Conservation (phyloP, 148 eudicot genomes). For the Vaccinium darrowii region DNA sequence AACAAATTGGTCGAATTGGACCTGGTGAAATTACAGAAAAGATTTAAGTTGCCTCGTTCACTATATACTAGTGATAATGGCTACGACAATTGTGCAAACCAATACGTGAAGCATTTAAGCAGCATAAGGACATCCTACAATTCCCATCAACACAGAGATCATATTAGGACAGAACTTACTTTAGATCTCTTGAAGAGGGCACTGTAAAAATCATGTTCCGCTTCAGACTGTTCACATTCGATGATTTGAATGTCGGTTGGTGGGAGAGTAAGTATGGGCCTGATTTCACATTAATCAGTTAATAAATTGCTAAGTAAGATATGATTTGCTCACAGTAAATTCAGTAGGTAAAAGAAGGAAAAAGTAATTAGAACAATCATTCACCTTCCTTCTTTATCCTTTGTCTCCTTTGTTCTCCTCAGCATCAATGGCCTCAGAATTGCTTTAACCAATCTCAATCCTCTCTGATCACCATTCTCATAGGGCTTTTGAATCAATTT, state of each 20-base stretch:
- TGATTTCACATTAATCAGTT: conserved; percentile 19
- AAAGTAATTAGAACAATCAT: conserved; percentile 16
- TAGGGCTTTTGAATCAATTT: conserved; percentile 59
- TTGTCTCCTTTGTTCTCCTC: conserved; percentile 70
- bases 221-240: conserved; percentile 66
- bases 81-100: neutral
- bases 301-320: neutral
- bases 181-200: conserved; percentile 77
- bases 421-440: conserved; percentile 59
- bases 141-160: neutral
- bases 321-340: neutral
- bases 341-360: neutral
- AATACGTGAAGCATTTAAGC: neutral
- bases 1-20: conserved; percentile 65
- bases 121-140: neutral
- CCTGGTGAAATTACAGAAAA: conserved; percentile 34
- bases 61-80: neutral
- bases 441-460: conserved; percentile 53
- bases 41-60: neutral
- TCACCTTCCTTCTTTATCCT: conserved; percentile 68
- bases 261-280: conserved; percentile 68
- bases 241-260: conserved; percentile 62
- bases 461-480: conserved; percentile 62
- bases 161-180: conserved; percentile 29
- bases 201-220: conserved; percentile 58